Evolutionary conservation across 169 alveolate genomes (phyloP).

Genomic region (Cryptosporidium tyzzeri): DNA sequence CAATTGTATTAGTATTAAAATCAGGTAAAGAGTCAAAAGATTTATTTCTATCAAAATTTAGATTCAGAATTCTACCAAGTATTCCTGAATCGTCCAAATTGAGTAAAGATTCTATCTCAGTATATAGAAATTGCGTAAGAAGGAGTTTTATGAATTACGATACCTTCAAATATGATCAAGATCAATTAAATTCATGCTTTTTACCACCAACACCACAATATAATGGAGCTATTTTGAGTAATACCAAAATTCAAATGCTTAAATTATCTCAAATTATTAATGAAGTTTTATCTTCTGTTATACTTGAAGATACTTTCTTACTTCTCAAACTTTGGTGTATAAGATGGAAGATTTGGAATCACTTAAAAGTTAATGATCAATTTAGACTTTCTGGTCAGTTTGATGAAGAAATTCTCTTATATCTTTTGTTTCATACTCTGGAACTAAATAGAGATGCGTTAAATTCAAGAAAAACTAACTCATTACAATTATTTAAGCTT

Average conservation of each 20-base stretch:
- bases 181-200: slow-evolving; percentile 14
- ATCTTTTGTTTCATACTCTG: slow-evolving; percentile 9
- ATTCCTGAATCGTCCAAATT: not conserved
- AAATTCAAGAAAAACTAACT: not conserved
- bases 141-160: slow-evolving; percentile 8
- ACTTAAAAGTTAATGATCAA: not conserved
- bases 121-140: slow-evolving; percentile 26
- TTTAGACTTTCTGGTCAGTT: slow-evolving; percentile 34
- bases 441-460: not conserved
- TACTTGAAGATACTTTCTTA: slow-evolving; percentile 4
- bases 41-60: not conserved
- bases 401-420: slow-evolving; percentile 8
- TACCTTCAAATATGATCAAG: not conserved
- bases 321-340: slow-evolving; percentile 57
- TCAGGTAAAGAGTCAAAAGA: not conserved
- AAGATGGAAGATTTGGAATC: slow-evolving; percentile 30
- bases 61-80: slow-evolving; percentile 21
- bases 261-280: not conserved
- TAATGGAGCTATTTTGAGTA: slow-evolving; percentile 59
- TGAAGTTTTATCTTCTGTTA: not conserved
- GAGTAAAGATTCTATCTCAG: slow-evolving; percentile 2
- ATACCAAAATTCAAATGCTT: not conserved
- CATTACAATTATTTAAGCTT: slow-evolving; percentile 39
- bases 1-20: not conserved
- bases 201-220: slow-evolving; percentile 75